Conservation (phyloP, 2,329 filamentous ascomycete genomes). For the Rutstroemia sp. region DNA sequence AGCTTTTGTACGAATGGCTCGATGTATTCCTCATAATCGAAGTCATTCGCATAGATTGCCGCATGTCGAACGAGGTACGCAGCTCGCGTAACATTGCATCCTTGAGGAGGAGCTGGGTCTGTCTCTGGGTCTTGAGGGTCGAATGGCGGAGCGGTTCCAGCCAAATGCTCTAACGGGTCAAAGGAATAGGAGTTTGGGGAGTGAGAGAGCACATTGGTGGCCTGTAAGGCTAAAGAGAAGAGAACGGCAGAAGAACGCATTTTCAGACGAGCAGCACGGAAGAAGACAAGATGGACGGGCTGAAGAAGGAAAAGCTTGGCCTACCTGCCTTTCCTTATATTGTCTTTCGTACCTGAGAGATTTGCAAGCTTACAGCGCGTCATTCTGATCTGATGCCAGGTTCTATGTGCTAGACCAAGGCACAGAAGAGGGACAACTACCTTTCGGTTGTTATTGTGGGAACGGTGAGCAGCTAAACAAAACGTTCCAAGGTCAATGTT, state of each 20-base stretch:
- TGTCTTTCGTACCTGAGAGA: slow-evolving; percentile 1
- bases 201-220: background rate
- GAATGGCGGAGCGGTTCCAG: slow-evolving; percentile 43
- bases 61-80: slow-evolving; percentile 43
- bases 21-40: slow-evolving; percentile 43
- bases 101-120: slow-evolving; percentile 40
- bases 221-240: background rate
- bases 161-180: slow-evolving; percentile 40
- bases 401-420: background rate
- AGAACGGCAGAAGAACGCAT: slow-evolving; percentile 4
- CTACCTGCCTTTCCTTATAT: slow-evolving; percentile 4
- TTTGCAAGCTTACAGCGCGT: background rate
- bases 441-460: background rate
- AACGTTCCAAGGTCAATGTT: too few relatives aligned
- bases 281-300: background rate
- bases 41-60: slow-evolving; percentile 44
- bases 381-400: background rate
- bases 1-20: slow-evolving; percentile 44
- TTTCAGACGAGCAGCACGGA: background rate
- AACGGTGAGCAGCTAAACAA: background rate
- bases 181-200: slow-evolving; percentile 26
- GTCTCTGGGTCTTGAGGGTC: slow-evolving; percentile 39
- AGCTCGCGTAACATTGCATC: slow-evolving; percentile 42
- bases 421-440: background rate
- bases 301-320: background rate